These are phyloP conservation scores for Thalassiosira profunda DNA, from an alignment of 108 stramenopile genomes.

Conservation along the genomic window DNA sequence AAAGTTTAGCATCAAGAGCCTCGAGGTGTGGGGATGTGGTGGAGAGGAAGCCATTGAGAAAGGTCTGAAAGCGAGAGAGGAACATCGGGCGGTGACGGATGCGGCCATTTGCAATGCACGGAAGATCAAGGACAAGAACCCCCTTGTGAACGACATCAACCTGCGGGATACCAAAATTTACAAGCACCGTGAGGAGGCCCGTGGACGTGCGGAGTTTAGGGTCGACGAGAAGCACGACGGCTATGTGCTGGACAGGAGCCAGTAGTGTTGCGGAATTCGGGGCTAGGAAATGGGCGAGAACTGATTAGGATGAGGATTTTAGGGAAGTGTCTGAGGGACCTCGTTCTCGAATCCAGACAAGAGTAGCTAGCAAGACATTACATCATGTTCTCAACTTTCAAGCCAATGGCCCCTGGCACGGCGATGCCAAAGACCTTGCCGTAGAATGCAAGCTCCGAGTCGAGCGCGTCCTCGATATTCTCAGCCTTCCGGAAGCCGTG, in stretches of 20 bases:
- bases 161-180: conserved; percentile 41
- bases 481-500: conserved; percentile 90
- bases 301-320: not conserved
- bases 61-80: conserved; percentile 27
- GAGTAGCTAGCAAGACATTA: too few relatives aligned
- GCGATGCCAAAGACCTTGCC: conserved; percentile 71
- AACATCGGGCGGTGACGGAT: conserved; percentile 31
- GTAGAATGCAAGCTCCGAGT: conserved; percentile 77
- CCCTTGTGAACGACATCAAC: conserved; percentile 40
- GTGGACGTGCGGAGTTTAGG: conserved; percentile 44
- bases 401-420: conserved; percentile 55
- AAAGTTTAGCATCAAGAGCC: conserved; percentile 45
- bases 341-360: not conserved
- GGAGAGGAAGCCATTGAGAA: conserved; percentile 38
- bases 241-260: conserved; percentile 39
- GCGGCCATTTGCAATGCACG: conserved; percentile 37
- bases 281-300: too few relatives aligned
- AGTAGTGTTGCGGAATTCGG: too few relatives aligned
- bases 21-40: conserved; percentile 49
- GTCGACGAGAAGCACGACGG: conserved; percentile 48
- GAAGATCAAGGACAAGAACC: conserved; percentile 40
- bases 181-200: conserved; percentile 37
- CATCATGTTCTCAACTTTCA: conserved; percentile 65
- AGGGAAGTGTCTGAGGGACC: not conserved
- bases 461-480: conserved; percentile 79